Evolutionary conservation across 441 rosid species (phyloP), one percentile per base, ranked within the genome.

Genomic region (Bocquillonia castaneifolia): DNA sequence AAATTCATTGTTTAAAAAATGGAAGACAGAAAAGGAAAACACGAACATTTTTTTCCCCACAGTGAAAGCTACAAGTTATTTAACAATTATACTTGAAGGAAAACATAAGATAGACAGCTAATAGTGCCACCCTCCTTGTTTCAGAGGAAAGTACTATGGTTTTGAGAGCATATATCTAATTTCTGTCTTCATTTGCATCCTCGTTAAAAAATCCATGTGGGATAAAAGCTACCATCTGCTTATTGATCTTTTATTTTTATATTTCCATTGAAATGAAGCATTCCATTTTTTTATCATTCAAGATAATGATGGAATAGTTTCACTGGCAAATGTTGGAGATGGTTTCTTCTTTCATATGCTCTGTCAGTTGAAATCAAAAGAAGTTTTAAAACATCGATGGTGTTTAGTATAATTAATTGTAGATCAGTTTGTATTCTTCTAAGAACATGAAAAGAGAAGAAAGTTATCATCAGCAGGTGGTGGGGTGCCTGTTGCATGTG

Each of bases 251-350:
- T 28, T 9, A 1, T 25, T 39, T 7, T 7, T 10, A 25, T 36
- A 18, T 13, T n/a, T 47, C 56, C 25, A 63, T 18, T 44, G 2
- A 6, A 6, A 48, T 31, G 56, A 54, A 55, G 32, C 20, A 6
- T 67, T 67, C 1, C 10, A 17, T 8, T 7, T 44, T n/a, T n/a
- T 12, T 26, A 22, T 31, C 10, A 10, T 56, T 17, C 18, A 25
- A 25, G 59, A 6, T 44, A 45, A 45, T 18, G 1, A 29, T 44
- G 10, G 54, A 22, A 44, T 36, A 18, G 17, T 61, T 9, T 32
- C 68, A 22, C 3, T 18, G 52, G 40, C 48, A 64, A 64, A 64
- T 50, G 13, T 50, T 32, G 22, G 22, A 64, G 55, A 22, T 65
- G 59, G 17, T 65, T 34, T 13, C 32, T 55, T 40, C n/a, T n/a